phyloP scores from a whole-genome alignment of 2,329 filamentous ascomycete species.

The Escovopsis weberi region DNA sequence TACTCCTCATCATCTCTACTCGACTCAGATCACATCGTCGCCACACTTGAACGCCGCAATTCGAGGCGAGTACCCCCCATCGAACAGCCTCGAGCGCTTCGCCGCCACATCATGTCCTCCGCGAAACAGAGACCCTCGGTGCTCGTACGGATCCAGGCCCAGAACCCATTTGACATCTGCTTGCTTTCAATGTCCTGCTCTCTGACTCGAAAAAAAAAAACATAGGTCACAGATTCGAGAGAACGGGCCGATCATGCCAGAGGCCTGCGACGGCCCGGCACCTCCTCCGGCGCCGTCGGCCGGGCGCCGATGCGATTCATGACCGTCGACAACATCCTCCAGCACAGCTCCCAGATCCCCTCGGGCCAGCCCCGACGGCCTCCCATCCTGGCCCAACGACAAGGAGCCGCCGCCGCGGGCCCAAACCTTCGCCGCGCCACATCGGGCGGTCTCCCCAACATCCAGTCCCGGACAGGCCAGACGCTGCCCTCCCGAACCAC shows the following conservation, averaged over 20 bases:
- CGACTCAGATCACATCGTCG: too few relatives aligned
- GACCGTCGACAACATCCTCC: slow-evolving; percentile 85
- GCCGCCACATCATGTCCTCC: slow-evolving; percentile 22
- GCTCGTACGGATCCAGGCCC: slow-evolving; percentile 28
- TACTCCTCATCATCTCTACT: too few relatives aligned
- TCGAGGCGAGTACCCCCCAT: too few relatives aligned
- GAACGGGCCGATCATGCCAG: slow-evolving; percentile 20
- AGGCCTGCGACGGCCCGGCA: slow-evolving; percentile 19
- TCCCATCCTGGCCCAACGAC: slow-evolving; percentile 31
- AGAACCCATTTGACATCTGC: slow-evolving; percentile 1
- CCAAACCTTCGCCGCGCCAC: slow-evolving; percentile 13
- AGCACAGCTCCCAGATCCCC: slow-evolving; percentile 87
- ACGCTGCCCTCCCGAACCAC: slow-evolving; percentile 72
- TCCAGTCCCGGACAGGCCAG: slow-evolving; percentile 33
- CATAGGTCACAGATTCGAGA: slow-evolving; percentile 24
- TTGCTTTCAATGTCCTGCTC: too few relatives aligned
- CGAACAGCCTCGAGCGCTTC: not conserved
- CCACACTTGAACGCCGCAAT: too few relatives aligned
- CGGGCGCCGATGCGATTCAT: slow-evolving; percentile 56
- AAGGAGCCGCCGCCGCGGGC: slow-evolving; percentile 9
- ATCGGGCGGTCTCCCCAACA: slow-evolving; percentile 25
- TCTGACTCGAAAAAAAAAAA: too few relatives aligned
- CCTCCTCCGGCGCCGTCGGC: slow-evolving; percentile 14
- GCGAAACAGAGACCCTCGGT: slow-evolving; percentile 45
- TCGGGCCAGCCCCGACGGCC: slow-evolving; percentile 78